Conservation (phyloP, 805 yeast species). For the Wickerhamiella vanderwaltii region DNA sequence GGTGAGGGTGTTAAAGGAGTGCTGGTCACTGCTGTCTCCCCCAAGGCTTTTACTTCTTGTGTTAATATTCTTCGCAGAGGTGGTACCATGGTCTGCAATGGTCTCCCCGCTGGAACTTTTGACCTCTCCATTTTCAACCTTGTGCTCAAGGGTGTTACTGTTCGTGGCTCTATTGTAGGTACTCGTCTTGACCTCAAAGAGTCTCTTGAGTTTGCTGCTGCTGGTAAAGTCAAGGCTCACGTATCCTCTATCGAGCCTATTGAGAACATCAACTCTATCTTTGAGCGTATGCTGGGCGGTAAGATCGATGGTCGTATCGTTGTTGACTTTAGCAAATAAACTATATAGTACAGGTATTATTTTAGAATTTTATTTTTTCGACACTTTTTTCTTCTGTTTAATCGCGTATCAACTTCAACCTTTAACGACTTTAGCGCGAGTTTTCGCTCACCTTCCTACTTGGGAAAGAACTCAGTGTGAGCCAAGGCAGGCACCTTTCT, state of each 20-base stretch:
- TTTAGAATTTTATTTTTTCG: too few relatives aligned
- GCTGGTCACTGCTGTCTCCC: constrained; percentile 64
- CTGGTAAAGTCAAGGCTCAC: constrained; percentile 63
- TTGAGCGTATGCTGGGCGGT: constrained; percentile 69
- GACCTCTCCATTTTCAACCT: constrained; percentile 58
- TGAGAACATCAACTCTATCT: constrained; percentile 66
- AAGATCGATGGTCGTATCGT: constrained; percentile 82
- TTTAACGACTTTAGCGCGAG: too few relatives aligned
- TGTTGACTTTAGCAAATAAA: constrained; percentile 54
- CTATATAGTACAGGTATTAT: too few relatives aligned
- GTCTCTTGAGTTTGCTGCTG: constrained; percentile 60
- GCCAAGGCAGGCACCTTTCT: too few relatives aligned
- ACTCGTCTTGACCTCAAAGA: constrained; percentile 79
- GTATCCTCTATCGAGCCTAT: constrained; percentile 34
- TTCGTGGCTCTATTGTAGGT: constrained; percentile 79
- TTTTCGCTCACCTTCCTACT: too few relatives aligned
- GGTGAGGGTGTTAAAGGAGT: constrained; percentile 69
- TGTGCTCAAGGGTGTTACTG: constrained; percentile 58
- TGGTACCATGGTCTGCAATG: constrained; percentile 63
- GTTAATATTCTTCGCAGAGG: constrained; percentile 47
- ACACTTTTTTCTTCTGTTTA: too few relatives aligned
- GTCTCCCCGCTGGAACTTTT: constrained; percentile 71
- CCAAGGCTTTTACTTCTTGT: constrained; percentile 51
- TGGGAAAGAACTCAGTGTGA: too few relatives aligned
- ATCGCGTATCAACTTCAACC: too few relatives aligned